Percentiles rank a stretch among this genome's conserved stretches.
These are phyloP conservation scores for Dioscorea alata DNA, from an alignment of 106 monocot species.

Conservation along the genomic window DNA sequence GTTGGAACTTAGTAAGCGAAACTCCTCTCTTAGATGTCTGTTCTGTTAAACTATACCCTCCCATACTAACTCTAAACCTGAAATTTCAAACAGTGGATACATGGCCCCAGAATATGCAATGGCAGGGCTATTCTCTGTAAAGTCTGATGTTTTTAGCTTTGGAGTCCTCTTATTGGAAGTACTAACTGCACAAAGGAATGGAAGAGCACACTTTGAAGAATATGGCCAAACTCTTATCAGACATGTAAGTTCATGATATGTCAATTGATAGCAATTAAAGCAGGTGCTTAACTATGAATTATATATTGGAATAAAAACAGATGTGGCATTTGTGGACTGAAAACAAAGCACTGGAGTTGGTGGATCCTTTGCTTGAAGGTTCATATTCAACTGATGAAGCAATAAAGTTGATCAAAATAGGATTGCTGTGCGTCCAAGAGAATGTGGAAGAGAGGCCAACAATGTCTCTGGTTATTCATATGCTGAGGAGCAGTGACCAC, in stretches of 20 bases:
- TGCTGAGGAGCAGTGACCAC: conserved; percentile 1
- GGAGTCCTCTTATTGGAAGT: conserved; percentile 26
- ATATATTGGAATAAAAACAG: not conserved
- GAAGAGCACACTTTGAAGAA: not conserved
- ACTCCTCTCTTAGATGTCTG: not conserved
- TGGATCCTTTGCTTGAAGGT: conserved; percentile 17
- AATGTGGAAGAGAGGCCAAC: conserved; percentile 5
- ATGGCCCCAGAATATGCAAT: conserved; percentile 25
- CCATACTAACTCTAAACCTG: not conserved
- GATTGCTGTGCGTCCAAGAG: conserved; percentile 12
- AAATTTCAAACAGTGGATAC: conserved; percentile 13
- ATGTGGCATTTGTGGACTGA: conserved; percentile 20
- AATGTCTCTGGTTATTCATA: conserved; percentile 4
- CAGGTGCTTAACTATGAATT: not conserved
- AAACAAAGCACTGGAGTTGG: conserved; percentile 9
- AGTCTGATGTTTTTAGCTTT: conserved; percentile 24
- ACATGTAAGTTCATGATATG: not conserved
- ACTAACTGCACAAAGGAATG: conserved; percentile 14
- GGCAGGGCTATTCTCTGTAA: conserved; percentile 9
- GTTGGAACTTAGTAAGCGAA: not conserved
- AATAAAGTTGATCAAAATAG: conserved; percentile 4
- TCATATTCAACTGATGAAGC: conserved; percentile 10
- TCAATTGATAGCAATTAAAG: not conserved
- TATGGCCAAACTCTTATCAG: not conserved
- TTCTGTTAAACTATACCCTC: not conserved